Conservation (phyloP, 1,284 basidiomycete species). For the Wallemia mellicola region DNA sequence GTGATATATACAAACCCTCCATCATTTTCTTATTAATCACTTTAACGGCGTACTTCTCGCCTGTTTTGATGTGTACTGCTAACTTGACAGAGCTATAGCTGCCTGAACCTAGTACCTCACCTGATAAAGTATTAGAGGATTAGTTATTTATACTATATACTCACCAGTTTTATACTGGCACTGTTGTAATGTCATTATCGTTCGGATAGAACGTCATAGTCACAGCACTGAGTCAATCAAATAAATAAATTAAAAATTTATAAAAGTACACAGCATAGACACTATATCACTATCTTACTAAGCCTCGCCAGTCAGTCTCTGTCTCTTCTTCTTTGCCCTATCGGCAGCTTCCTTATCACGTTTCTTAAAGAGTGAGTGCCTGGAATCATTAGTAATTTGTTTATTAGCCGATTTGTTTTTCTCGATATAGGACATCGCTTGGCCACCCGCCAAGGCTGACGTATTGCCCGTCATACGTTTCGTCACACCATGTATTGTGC, state of each 20-base stretch:
- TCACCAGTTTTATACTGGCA: background rate
- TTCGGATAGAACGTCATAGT: background rate
- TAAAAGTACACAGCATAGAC: background rate
- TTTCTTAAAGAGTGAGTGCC: background rate
- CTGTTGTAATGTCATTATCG: background rate
- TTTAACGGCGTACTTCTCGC: conserved; percentile 22
- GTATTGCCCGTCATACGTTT: background rate
- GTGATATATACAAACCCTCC: conserved; percentile 19
- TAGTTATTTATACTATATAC: background rate
- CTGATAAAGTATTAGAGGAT: background rate
- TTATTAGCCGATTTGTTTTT: conserved; percentile 1
- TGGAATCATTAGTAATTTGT: background rate
- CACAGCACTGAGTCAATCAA: background rate
- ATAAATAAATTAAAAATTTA: background rate
- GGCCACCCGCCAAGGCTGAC: background rate
- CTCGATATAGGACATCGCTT: background rate
- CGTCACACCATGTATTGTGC: conserved; percentile 1
- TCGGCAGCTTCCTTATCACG: background rate
- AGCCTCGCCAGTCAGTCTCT: background rate
- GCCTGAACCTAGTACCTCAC: background rate
- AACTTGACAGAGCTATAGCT: background rate
- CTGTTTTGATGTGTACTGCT: conserved; percentile 14
- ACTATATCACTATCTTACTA: background rate
- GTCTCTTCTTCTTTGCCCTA: background rate
- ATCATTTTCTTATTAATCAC: conserved; percentile 75